Base-by-base conservation (phyloP, 2,329 filamentous ascomycete genomes). In the Parafenestella ontariensis region DNA sequence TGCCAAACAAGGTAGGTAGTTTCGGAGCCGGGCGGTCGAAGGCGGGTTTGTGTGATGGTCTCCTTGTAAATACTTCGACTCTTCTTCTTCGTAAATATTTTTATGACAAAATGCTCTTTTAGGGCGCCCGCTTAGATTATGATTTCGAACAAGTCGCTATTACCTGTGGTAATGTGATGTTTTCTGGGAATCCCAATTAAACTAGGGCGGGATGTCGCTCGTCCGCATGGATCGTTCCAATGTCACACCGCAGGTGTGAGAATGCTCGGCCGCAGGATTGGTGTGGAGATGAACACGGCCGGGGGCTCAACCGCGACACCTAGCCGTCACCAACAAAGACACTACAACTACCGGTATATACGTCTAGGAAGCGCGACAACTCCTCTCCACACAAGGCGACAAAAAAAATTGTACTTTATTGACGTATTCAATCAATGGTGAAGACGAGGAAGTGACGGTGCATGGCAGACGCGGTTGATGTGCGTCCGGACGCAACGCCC, bases 1-100 rank as follows among this genome's bases (percentile, higher is more conserved):
- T n/a, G n/a, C n/a, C n/a, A n/a, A n/a, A n/a, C n/a, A n/a, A n/a
- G n/a, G n/a, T n/a, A n/a, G n/a, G n/a, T n/a, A n/a, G n/a, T n/a
- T n/a, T 37, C 15, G 6, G 34, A 37, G 18, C 15, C 15, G 6
- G 34, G n/a, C n/a, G n/a, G n/a, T n/a, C n/a, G n/a, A n/a, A n/a
- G n/a, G n/a, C n/a, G n/a, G n/a, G n/a, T n/a, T n/a, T n/a, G n/a
- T 17, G 31, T 46, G 43, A 13, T n/a, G 29, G 26, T 34, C 15
- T 10, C 23, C 28, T 24, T 54, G 45, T 54, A 54, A 20, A 49
- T 49, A 46, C 5, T 17, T 36, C 29, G 8, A 10, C 31, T 34
- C 31, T 34, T 34, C 29, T 6, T 31, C 28, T 31, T 31, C 28
- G 28, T 31, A 11, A 31, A 31, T 11, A 31, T 31, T 31, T 31